phyloP scores from a whole-genome alignment of 2,329 filamentous ascomycete species.

The Pseudogymnoascus sp. region DNA sequence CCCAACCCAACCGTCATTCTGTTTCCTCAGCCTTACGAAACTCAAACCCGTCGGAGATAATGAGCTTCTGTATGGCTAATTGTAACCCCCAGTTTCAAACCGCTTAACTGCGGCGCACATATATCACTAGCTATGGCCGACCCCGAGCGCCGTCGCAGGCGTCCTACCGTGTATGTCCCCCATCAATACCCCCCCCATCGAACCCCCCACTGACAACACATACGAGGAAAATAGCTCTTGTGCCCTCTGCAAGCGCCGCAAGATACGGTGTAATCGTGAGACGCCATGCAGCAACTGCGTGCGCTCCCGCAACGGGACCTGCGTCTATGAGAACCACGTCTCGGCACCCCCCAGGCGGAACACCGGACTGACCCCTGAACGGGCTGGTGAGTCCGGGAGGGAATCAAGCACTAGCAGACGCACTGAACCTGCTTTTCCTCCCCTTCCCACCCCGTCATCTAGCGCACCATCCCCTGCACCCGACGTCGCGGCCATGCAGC shows the following conservation, averaged over 20 bases:
- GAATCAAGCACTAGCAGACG: slow-evolving; percentile 5
- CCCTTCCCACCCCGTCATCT: background rate
- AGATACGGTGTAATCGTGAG: slow-evolving; percentile 55
- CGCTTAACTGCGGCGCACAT: background rate
- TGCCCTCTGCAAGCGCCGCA: slow-evolving; percentile 50
- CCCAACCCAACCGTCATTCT: background rate
- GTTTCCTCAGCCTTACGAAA: background rate
- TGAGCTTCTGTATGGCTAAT: slow-evolving; percentile 16
- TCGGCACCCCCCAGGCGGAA: slow-evolving; percentile 16
- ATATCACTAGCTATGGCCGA: slow-evolving; percentile 21
- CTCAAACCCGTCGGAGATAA: slow-evolving; percentile 1
- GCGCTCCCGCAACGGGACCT: slow-evolving; percentile 47
- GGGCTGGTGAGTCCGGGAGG: background rate
- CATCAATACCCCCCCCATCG: background rate
- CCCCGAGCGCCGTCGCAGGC: slow-evolving; percentile 32
- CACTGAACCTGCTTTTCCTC: background rate
- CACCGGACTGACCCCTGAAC: slow-evolving; percentile 8
- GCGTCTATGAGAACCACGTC: slow-evolving; percentile 39
- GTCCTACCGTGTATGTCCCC: slow-evolving; percentile 37
- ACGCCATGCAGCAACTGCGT: slow-evolving; percentile 53
- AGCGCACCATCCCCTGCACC: slow-evolving; percentile 13
- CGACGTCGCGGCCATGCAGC: slow-evolving; percentile 34
- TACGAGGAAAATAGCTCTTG: slow-evolving; percentile 41
- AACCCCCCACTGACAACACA: slow-evolving; percentile 11
- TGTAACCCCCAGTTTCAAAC: background rate